Conservation (phyloP, 768 basidiomycete species). For the Dioszegia crocea region DNA sequence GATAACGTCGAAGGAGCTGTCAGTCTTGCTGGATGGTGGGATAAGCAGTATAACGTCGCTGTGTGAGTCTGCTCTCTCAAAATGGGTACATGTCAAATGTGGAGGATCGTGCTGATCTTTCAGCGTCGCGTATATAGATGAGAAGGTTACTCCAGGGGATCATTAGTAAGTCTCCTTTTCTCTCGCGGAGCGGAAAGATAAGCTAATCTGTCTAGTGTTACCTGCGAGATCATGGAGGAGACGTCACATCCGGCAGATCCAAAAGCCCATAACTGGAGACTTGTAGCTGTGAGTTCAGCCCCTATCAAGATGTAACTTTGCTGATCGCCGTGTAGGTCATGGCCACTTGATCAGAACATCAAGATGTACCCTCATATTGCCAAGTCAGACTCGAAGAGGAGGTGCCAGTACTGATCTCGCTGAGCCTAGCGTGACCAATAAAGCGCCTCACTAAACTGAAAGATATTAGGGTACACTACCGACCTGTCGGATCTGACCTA, state of each 20-base stretch:
- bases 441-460: too few species aligned
- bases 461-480: too few species aligned
- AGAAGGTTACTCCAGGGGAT: slow-evolving; percentile 47
- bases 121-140: slow-evolving; percentile 48
- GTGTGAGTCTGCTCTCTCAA: slow-evolving; percentile 23
- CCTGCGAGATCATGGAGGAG: slow-evolving; percentile 37
- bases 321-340: slow-evolving; percentile 21
- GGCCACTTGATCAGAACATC: slow-evolving; percentile 44
- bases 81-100: neutral
- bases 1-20: slow-evolving; percentile 45
- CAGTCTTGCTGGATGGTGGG: slow-evolving; percentile 39
- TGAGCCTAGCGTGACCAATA: too few species aligned
- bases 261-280: slow-evolving; percentile 40
- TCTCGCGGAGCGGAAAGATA: too few species aligned
- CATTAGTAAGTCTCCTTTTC: slow-evolving; percentile 38
- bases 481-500: too few species aligned
- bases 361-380: too few species aligned
- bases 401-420: too few species aligned
- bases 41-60: slow-evolving; percentile 43
- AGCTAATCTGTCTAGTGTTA: too few species aligned
- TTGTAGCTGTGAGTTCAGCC: slow-evolving; percentile 26
- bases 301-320: too few species aligned
- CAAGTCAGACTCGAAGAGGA: too few species aligned
- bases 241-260: slow-evolving; percentile 39
- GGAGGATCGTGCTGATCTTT: slow-evolving; percentile 4